These are phyloP conservation scores for Podila horticola DNA, from an alignment of 192 early-diverging fungal species.

Conservation along the genomic window DNA sequence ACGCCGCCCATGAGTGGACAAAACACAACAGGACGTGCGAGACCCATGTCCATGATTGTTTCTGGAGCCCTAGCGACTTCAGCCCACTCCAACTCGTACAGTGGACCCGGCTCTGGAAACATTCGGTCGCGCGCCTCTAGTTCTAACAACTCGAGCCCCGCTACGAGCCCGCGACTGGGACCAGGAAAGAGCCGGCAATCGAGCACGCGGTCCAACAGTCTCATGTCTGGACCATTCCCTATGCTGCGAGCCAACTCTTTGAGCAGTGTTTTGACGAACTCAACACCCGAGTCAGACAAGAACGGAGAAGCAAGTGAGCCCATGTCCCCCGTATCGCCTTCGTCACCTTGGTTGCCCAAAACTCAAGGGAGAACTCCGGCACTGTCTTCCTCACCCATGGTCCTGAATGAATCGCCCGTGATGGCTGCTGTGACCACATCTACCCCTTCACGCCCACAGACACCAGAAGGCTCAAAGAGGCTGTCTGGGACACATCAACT, in stretches of 20 bases:
- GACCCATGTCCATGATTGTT: conserved; percentile 44
- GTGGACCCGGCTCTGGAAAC: neutral
- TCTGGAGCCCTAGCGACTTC: conserved; percentile 13
- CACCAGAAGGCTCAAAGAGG: conserved; percentile 9
- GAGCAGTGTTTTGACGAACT: conserved; percentile 6
- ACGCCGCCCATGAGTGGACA: conserved; percentile 47
- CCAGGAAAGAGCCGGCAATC: conserved; percentile 17
- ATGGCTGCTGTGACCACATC: conserved; percentile 4
- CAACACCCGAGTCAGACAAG: neutral
- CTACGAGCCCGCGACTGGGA: conserved; percentile 39
- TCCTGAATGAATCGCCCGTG: conserved; percentile 23
- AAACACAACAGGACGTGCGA: conserved; percentile 30
- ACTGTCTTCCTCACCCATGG: conserved; percentile 7
- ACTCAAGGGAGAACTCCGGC: neutral
- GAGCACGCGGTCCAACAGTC: conserved; percentile 33
- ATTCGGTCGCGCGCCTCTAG: neutral
- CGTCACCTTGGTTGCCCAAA: conserved; percentile 15
- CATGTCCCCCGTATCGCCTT: conserved; percentile 13
- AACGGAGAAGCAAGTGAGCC: conserved; percentile 5
- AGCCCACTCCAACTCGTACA: conserved; percentile 25
- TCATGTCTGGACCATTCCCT: conserved; percentile 31
- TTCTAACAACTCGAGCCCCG: conserved; percentile 45
- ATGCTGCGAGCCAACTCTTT: conserved; percentile 35
- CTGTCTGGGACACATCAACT: neutral
- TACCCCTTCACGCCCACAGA: neutral